These are phyloP conservation scores for Saccharomycopsis sp. DNA, from an alignment of 805 yeast species.

Conservation along the genomic window DNA sequence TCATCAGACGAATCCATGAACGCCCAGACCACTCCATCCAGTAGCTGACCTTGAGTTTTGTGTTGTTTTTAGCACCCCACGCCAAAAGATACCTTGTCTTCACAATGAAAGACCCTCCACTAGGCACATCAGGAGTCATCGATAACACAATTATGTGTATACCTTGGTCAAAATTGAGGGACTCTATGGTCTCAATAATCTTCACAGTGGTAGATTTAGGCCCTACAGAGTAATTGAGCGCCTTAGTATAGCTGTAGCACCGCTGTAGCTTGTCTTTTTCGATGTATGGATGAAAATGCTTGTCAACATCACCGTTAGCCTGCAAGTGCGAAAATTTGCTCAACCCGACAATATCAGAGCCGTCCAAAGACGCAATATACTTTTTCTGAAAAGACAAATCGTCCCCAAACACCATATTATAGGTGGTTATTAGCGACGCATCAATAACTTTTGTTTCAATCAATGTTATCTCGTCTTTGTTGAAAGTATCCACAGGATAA, in stretches of 20 bases:
- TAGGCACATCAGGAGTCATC: conserved; percentile 90
- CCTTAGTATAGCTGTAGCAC: conserved; percentile 62
- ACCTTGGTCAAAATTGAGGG: conserved; percentile 45
- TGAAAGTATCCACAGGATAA: conserved; percentile 24
- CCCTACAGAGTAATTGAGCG: conserved; percentile 75
- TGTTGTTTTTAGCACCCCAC: conserved; percentile 64
- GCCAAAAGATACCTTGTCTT: conserved; percentile 63
- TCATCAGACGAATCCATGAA: conserved; percentile 86
- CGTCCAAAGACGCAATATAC: conserved; percentile 35
- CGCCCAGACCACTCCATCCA: conserved; percentile 84
- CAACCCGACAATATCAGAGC: conserved; percentile 29
- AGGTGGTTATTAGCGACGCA: conserved; percentile 76
- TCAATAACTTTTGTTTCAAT: conserved; percentile 43
- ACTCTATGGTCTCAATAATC: conserved; percentile 49
- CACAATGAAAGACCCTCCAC: conserved; percentile 76
- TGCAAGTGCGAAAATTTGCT: conserved; percentile 27
- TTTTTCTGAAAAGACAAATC: conserved; percentile 35
- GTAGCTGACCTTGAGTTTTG: conserved; percentile 59
- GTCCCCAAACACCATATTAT: conserved; percentile 62
- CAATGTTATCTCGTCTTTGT: conserved; percentile 45
- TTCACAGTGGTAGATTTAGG: conserved; percentile 84
- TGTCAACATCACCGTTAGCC: conserved; percentile 23
- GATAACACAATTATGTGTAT: conserved; percentile 59
- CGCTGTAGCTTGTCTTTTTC: conserved; percentile 40
- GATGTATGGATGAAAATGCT: conserved; percentile 32